Evolutionary conservation across 768 basidiomycete genomes (phyloP).

Genomic region (Amanita pseudoporphyria): DNA sequence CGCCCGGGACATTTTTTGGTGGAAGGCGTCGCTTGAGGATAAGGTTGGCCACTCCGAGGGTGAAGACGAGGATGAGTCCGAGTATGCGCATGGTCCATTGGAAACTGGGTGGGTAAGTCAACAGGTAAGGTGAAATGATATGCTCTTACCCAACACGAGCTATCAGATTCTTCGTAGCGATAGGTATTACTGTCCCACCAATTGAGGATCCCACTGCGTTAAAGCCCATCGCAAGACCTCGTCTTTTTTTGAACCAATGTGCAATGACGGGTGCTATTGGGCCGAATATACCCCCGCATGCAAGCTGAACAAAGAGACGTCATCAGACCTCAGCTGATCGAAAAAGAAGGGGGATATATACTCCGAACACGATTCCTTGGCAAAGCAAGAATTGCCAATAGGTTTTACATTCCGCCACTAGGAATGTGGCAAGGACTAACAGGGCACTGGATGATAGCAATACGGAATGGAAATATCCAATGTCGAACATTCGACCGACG

Average conservation of each 20-base stretch:
- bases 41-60: conserved; percentile 46
- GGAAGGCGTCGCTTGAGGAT: conserved; percentile 43
- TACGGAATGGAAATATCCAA: conserved; percentile 53
- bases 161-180: conserved; percentile 46
- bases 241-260: conserved; percentile 64
- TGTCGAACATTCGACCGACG: conserved; percentile 62
- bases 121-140: background rate
- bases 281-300: conserved; percentile 52
- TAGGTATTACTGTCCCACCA: conserved; percentile 63
- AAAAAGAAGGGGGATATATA: conserved; percentile 21
- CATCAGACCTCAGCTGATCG: background rate
- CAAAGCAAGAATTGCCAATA: conserved; percentile 77
- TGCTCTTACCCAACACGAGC: conserved; percentile 29
- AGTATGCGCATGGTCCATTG: conserved; percentile 68
- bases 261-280: conserved; percentile 49
- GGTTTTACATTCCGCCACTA: conserved; percentile 59
- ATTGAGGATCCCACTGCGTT: conserved; percentile 57
- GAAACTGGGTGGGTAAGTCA: conserved; percentile 36
- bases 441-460: conserved; percentile 36
- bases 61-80: conserved; percentile 48
- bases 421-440: conserved; percentile 46
- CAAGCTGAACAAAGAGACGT: conserved; percentile 20
- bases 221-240: conserved; percentile 54
- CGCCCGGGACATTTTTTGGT: conserved; percentile 40
- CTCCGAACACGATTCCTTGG: conserved; percentile 61